phyloP scores from a whole-genome alignment of 129 eudicot genomes.

The Ambrosia trifida region DNA sequence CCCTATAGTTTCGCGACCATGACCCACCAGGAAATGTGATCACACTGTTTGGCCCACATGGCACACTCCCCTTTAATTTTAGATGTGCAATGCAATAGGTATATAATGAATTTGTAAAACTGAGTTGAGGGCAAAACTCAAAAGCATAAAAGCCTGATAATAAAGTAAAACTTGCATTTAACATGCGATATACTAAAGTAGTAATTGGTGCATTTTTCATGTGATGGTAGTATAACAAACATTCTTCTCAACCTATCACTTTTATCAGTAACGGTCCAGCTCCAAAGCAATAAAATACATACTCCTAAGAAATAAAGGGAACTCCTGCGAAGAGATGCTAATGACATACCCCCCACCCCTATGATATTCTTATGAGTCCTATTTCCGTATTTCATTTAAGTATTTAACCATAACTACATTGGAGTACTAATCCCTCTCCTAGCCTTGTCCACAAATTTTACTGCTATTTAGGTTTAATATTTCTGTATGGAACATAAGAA shows the following conservation, averaged over 20 bases:
- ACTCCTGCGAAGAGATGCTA: conserved; percentile 6
- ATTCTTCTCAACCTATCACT: conserved; percentile 5
- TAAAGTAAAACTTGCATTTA: conserved; percentile 13
- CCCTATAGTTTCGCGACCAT: conserved; percentile 83
- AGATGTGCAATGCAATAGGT: conserved; percentile 59
- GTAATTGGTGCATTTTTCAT: not conserved
- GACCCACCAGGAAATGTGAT: conserved; percentile 93
- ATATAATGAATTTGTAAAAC: conserved; percentile 3
- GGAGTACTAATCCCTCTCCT: conserved; percentile 27
- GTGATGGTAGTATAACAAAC: too few relatives aligned
- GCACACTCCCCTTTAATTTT: conserved; percentile 89
- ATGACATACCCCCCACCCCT: not conserved
- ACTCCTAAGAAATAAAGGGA: not conserved
- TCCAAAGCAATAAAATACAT: not conserved
- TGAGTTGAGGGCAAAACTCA: not conserved
- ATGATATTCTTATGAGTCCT: not conserved
- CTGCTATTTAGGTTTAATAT: not conserved
- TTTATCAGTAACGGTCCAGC: conserved; percentile 2
- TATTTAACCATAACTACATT: conserved; percentile 16
- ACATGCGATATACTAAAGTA: not conserved
- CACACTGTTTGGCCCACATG: conserved; percentile 95
- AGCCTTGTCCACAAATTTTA: conserved; percentile 14
- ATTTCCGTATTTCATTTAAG: not conserved
- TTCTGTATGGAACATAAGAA: not conserved
- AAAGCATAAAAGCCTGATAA: not conserved